These are phyloP conservation scores for Boletus vinaceobasis DNA, from an alignment of 768 basidiomycete species.

Conservation along the genomic window DNA sequence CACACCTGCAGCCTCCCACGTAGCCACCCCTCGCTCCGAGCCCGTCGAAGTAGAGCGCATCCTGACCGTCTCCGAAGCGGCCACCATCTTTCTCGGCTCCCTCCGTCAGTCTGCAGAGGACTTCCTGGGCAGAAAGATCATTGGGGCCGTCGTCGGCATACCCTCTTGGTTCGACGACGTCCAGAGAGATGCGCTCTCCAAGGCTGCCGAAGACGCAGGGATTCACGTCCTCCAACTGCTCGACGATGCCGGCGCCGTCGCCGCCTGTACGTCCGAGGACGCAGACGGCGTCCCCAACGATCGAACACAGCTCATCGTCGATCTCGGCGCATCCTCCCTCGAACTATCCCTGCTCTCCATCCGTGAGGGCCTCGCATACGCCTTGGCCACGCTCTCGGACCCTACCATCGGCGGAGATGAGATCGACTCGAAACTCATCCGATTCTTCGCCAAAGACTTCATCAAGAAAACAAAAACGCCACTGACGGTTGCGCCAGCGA, in stretches of 20 bases:
- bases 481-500: slow-evolving; percentile 60
- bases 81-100: slow-evolving; percentile 80
- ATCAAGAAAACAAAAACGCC: slow-evolving; percentile 90
- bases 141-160: slow-evolving; percentile 80
- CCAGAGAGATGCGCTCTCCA: slow-evolving; percentile 67
- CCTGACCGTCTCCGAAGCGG: slow-evolving; percentile 79
- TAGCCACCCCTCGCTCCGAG: slow-evolving; percentile 70
- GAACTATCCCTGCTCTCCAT: slow-evolving; percentile 67
- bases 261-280: slow-evolving; percentile 51
- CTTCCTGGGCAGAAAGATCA: slow-evolving; percentile 77
- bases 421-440: slow-evolving; percentile 80
- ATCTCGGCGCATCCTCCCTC: slow-evolving; percentile 75
- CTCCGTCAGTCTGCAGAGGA: slow-evolving; percentile 85
- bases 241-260: slow-evolving; percentile 78
- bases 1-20: slow-evolving; percentile 63
- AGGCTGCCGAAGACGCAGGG: slow-evolving; percentile 77
- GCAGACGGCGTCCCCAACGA: slow-evolving; percentile 46
- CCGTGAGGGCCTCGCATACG: slow-evolving; percentile 69
- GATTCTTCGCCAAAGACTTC: slow-evolving; percentile 93
- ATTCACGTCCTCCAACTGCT: slow-evolving; percentile 82
- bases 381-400: slow-evolving; percentile 52
- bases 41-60: slow-evolving; percentile 65
- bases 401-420: slow-evolving; percentile 57
- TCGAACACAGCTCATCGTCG: slow-evolving; percentile 76
- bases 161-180: slow-evolving; percentile 70